Conservation (phyloP, 176 grass and related monocot species). For the Bothriochloa decipiens region DNA sequence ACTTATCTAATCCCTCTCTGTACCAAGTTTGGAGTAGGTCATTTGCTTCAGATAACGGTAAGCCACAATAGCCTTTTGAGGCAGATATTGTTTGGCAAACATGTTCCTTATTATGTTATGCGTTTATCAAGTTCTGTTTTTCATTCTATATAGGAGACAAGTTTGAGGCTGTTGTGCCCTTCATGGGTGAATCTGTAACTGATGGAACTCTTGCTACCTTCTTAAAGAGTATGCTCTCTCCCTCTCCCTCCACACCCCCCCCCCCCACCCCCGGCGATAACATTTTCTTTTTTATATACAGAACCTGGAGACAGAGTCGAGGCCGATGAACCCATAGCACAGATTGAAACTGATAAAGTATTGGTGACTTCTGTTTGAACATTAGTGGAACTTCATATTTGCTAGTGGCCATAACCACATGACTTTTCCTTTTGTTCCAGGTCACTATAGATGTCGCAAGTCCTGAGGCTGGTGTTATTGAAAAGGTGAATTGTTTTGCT, state of each 20-base stretch:
- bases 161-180: slow-evolving; percentile 90
- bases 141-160: slow-evolving; percentile 57
- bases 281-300: slow-evolving; percentile 45
- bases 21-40: slow-evolving; percentile 83
- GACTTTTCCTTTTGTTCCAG: slow-evolving; percentile 42
- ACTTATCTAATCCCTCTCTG: slow-evolving; percentile 62
- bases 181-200: slow-evolving; percentile 99
- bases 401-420: background rate
- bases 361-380: slow-evolving; percentile 4
- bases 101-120: background rate
- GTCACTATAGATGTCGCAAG: slow-evolving; percentile 95
- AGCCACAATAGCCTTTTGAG: slow-evolving; percentile 24
- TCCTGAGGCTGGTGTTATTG: slow-evolving; percentile 83
- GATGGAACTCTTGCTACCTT: slow-evolving; percentile 88
- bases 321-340: slow-evolving; percentile 90
- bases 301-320: slow-evolving; percentile 89
- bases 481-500: slow-evolving; percentile 60
- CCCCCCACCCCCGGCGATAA: background rate
- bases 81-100: background rate
- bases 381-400: background rate
- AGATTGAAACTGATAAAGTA: slow-evolving; percentile 99
- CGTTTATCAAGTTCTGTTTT: slow-evolving; percentile 21
- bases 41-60: slow-evolving; percentile 92
- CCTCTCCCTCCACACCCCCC: background rate
- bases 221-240: slow-evolving; percentile 52